Evolutionary conservation across 441 rosid species (phyloP), one percentile per base, ranked within the genome.

Genomic region (Croton setiger): DNA sequence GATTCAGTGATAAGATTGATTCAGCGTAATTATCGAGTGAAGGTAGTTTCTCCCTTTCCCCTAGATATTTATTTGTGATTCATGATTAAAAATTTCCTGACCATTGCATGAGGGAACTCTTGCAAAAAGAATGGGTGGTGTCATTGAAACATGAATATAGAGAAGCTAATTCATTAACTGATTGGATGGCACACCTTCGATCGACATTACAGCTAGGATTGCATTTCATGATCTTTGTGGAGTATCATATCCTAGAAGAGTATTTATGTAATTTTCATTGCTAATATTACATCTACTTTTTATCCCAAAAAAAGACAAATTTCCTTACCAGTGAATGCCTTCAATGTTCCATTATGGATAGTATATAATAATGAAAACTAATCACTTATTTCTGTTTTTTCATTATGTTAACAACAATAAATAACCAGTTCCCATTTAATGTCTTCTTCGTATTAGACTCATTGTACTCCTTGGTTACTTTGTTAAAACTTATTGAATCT

Each of bases 11-110:
- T 77, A 78, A 81, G 88, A 78, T 70, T 92, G 77, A 81, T 92
- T 82, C 89, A 95, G 75, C 85, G 84, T 58, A 97, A 98, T 63
- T 95, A 95, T 61, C 87, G 96, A 49, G 98, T 95, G 67, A 92
- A 89, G 99, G 99, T 95, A 86, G 56, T 65, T 68, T 37, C 54
- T 65, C 47, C 51, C 31, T 48, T 56, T 49, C 53, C 43, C 21
- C 41, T 8, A n/a, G n/a, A 14, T 5, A 12, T 55, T 20, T 37
- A 44, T 23, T 37, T 10, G 12, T 18, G 13, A 15, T 2, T 27
- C 4, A 17, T 57, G 12, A 59, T 51, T 8, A 14, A 31, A 36
- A 6, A 43, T 27, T 20, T 60, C 60, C 17, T 33, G 9, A 15
- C 36, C 14, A 48, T 47, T 59, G 31, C n/a, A 27, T 27, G 2